These are phyloP conservation scores for Leccinum pellstonianum DNA, from an alignment of 768 basidiomycete genomes.

Conservation along the genomic window DNA sequence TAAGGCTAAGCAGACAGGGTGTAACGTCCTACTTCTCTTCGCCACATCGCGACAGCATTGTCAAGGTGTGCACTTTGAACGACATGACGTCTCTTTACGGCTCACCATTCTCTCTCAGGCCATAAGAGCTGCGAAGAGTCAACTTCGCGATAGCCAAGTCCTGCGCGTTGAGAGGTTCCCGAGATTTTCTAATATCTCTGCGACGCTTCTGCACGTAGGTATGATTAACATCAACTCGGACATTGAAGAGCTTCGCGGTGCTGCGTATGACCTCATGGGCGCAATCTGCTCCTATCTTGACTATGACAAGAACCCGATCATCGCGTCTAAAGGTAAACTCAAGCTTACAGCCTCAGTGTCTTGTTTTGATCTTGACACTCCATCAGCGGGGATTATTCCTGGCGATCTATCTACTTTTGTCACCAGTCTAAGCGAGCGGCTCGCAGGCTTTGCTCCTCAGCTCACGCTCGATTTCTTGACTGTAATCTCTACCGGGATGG, in stretches of 20 bases:
- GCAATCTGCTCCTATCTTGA: constrained; percentile 77
- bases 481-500: constrained; percentile 74
- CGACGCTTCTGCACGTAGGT: constrained; percentile 83
- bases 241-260: constrained; percentile 74
- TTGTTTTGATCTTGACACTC: constrained; percentile 6
- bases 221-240: constrained; percentile 73
- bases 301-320: constrained; percentile 68
- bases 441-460: constrained; percentile 73
- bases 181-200: constrained; percentile 80
- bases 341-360: not conserved
- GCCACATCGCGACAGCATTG: constrained; percentile 61
- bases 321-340: constrained; percentile 64
- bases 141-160: constrained; percentile 54
- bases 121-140: constrained; percentile 74
- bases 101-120: constrained; percentile 40
- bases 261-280: constrained; percentile 77
- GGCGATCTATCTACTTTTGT: constrained; percentile 65
- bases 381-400: constrained; percentile 65
- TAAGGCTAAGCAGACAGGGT: constrained; percentile 69
- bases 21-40: constrained; percentile 78
- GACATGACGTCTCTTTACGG: not conserved
- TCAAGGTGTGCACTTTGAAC: constrained; percentile 51
- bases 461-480: constrained; percentile 85
- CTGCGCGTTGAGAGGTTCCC: constrained; percentile 63
- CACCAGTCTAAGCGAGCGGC: constrained; percentile 62